Base-by-base conservation (phyloP, 257 asterid genomes). In the Sherardia arvensis region DNA sequence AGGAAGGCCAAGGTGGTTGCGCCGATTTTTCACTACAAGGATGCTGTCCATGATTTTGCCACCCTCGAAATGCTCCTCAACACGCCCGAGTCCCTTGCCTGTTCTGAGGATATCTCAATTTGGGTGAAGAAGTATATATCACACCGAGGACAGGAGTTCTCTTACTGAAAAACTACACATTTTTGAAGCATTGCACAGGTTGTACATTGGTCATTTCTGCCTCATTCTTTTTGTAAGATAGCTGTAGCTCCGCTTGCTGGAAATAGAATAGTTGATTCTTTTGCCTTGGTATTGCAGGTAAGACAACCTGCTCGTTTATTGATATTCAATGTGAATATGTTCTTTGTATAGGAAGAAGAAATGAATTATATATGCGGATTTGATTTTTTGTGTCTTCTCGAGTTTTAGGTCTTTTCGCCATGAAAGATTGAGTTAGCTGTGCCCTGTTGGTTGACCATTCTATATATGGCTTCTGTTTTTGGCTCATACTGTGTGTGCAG, bases 71-170 rank as follows among this genome's bases (percentile, higher is more conserved):
- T 78, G 23, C 84, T 87, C 30, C 77, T 85, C 38, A 76, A 80
- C 70, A 85, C 94, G 1, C 97, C 94, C 1, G 74, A 83, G 72
- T 90, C 97, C 30, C 81, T 72, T 61, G 97, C 92, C 70, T 87
- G 94, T 73, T 69, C 84, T 1, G 97, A 90, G 70, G 95, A 90
- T 74, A 81, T 90, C 20, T 80, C 94, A 8, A 87, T 90, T 54
- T 90, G 95, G 97, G 72, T 87, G 48, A 87, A 85, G 83, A 90
- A 90, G 69, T 81, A 87, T 67, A 90, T 90, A 53, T 90, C 97
- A 33, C 64, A 83, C n/a, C 77, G 95, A 71, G 97, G 87, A 21
- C 77, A 90, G 27, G 97, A 90, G 78, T 78, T 90, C 45, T 90
- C 95, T 54, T 87, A 89, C 66, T 89, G 69, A 69, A 11, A 29